Evolutionary conservation across 73 alveolate species (phyloP).

Genomic region (Durusdinium trenchii): DNA sequence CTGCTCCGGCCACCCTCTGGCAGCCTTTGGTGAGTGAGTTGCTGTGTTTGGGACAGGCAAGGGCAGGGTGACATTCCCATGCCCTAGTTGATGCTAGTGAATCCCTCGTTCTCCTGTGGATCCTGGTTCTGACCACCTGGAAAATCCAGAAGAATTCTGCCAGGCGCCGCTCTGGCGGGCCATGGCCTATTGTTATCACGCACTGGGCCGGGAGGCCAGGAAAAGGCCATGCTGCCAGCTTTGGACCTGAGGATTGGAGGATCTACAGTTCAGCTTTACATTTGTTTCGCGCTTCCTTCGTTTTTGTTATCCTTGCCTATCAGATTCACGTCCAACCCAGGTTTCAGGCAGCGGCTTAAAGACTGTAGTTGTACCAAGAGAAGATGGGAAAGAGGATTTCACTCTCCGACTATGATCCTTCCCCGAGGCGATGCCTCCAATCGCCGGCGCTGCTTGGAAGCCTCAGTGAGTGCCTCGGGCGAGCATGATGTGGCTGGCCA

Average conservation of each 20-base stretch:
- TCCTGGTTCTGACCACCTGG: background rate
- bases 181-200: slow-evolving; percentile 27
- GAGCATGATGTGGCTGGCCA: background rate
- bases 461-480: slow-evolving; percentile 21
- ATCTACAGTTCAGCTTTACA: too few species aligned
- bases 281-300: background rate
- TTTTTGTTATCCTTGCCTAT: background rate
- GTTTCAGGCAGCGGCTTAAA: background rate
- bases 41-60: too few species aligned
- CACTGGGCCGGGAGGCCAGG: slow-evolving; percentile 1
- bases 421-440: slow-evolving; percentile 12
- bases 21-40: too few species aligned
- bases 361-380: background rate
- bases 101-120: background rate
- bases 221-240: too few species aligned
- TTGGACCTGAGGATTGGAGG: too few species aligned
- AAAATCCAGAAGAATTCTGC: background rate
- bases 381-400: background rate
- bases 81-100: background rate
- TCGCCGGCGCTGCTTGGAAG: slow-evolving; percentile 26
- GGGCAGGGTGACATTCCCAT: too few species aligned
- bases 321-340: background rate
- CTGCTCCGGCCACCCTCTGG: too few species aligned
- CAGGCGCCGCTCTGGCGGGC: slow-evolving; percentile 43
- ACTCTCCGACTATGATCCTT: background rate